Evolutionary conservation across 139 green algal genomes (phyloP).

Genomic region (Chlorella sp.): DNA sequence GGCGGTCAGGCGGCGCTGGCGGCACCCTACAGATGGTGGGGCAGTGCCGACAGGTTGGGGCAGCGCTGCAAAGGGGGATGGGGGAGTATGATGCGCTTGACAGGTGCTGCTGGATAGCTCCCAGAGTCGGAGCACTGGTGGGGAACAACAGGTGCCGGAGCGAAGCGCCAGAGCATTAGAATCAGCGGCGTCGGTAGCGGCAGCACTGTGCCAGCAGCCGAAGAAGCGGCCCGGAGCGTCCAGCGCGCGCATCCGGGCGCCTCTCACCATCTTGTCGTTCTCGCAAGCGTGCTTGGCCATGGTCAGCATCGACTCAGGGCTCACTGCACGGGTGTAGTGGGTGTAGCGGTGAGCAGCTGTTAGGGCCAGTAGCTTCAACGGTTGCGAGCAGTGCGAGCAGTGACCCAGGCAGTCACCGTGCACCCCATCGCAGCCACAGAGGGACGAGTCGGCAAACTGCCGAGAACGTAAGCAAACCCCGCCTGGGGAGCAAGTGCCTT

Average conservation of each 20-base stretch:
- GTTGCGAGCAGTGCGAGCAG: not conserved
- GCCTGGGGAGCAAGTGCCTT: no score
- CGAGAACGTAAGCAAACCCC: no score
- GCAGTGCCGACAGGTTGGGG: no score
- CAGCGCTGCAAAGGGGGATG: not conserved
- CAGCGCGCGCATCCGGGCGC: no score
- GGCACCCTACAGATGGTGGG: no score
- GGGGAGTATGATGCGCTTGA: no score
- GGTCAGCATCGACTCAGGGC: slow-evolving; percentile 83
- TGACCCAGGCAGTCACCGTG: no score
- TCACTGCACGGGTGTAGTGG: slow-evolving; percentile 55
- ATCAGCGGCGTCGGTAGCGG: not conserved
- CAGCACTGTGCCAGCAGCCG: not conserved
- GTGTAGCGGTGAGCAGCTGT: no score
- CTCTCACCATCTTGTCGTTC: slow-evolving; percentile 85
- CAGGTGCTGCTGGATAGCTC: not conserved
- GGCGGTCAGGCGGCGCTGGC: not conserved
- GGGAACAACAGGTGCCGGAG: not conserved
- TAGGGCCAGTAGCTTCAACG: not conserved
- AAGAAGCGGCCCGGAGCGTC: no score
- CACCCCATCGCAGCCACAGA: no score
- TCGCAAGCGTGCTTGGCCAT: slow-evolving; percentile 86
- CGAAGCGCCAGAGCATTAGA: not conserved
- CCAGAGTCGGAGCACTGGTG: not conserved
- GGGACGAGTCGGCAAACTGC: no score